Conservation (phyloP, 108 stramenopile genomes). For the Bacterosira constricta region DNA sequence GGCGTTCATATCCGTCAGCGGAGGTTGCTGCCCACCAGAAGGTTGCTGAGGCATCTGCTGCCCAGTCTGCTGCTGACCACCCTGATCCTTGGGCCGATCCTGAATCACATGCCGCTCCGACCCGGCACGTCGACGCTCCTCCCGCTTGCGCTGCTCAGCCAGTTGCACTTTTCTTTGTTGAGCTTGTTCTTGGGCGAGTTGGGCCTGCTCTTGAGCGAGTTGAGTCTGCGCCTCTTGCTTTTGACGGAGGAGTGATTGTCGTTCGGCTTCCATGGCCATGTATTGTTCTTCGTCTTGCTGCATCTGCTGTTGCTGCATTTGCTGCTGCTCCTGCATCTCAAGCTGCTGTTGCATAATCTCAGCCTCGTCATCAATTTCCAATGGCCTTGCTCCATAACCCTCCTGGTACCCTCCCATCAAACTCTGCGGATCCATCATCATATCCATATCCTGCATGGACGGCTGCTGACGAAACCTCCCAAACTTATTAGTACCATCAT, state of each 20-base stretch:
- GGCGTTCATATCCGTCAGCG: slow-evolving; percentile 7
- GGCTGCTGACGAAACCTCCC: background rate
- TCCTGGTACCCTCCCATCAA: background rate
- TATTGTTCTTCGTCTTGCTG: background rate
- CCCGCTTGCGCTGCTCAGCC: background rate
- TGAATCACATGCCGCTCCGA: slow-evolving; percentile 28
- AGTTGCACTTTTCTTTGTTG: background rate
- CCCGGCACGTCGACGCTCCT: slow-evolving; percentile 17
- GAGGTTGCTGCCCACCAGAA: background rate
- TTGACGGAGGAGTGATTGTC: background rate
- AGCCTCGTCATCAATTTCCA: slow-evolving; percentile 30
- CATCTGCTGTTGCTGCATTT: background rate
- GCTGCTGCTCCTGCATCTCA: background rate
- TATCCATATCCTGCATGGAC: too few relatives aligned
- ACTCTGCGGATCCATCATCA: background rate
- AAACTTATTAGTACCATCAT: background rate
- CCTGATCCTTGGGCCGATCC: background rate
- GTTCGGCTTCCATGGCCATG: slow-evolving; percentile 18
- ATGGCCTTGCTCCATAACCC: slow-evolving; percentile 5
- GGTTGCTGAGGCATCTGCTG: background rate
- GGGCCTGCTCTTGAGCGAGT: background rate
- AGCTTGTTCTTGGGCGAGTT: too few relatives aligned
- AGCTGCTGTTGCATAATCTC: background rate
- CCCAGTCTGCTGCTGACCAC: background rate
- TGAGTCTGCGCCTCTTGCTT: background rate